Conservation (phyloP, 2,329 filamentous ascomycete species). For the Myriosclerotinia duriaeana region DNA sequence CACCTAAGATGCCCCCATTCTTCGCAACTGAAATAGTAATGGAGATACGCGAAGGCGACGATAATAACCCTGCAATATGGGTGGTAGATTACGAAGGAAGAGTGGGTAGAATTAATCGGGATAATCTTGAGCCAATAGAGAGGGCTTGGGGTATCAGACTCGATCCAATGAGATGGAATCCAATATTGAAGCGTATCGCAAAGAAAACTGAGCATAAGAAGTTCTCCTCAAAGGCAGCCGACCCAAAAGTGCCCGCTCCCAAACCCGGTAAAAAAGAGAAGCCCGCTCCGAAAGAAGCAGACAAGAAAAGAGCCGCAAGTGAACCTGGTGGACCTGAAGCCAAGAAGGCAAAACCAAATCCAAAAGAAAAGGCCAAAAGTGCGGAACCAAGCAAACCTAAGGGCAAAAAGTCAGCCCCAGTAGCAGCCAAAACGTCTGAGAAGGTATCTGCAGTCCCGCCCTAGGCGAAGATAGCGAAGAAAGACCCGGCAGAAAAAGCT, state of each 20-base stretch:
- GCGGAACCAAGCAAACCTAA: not conserved
- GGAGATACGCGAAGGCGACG: not conserved
- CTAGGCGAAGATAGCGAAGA: no score
- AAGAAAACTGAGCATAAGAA: not conserved
- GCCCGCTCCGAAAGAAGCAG: not conserved
- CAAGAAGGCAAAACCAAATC: not conserved
- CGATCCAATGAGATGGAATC: not conserved
- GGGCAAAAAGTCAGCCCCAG: not conserved
- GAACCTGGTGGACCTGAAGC: not conserved
- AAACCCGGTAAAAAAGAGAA: not conserved
- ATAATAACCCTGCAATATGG: not conserved
- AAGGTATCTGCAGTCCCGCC: no score
- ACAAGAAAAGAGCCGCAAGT: not conserved
- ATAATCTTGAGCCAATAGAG: not conserved
- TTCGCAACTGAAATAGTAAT: not conserved
- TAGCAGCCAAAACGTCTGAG: not conserved
- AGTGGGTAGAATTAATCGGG: not conserved
- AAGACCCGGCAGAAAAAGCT: not conserved
- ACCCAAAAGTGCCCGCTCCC: not conserved
- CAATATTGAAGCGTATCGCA: accelerated
- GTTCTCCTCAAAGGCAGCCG: not conserved
- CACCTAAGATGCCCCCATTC: constrained; percentile 5
- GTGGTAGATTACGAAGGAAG: constrained; percentile 9
- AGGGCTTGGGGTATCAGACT: not conserved
- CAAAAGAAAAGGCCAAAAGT: not conserved